These are phyloP conservation scores for Penicillium sp. DNA, from an alignment of 2,329 filamentous ascomycete species.

Conservation along the genomic window DNA sequence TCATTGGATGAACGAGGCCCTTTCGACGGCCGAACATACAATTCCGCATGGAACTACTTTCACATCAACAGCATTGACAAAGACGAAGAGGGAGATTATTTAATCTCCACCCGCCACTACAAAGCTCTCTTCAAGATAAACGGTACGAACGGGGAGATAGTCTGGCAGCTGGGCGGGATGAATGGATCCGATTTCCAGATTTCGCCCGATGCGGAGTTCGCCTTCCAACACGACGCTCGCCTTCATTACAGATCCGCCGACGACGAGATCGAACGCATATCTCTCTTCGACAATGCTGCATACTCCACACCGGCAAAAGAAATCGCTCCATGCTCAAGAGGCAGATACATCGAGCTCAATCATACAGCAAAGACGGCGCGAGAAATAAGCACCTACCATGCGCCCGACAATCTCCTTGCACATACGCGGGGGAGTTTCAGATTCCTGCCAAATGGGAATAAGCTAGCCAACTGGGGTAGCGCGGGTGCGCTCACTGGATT, in stretches of 20 bases:
- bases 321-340: neutral
- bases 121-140: slow-evolving; percentile 1
- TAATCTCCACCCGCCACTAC: neutral
- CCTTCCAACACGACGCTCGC: slow-evolving; percentile 1
- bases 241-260: neutral
- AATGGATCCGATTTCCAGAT: neutral
- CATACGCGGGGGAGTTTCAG: slow-evolving; percentile 2
- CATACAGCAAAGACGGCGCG: neutral
- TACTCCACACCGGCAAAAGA: neutral
- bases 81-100: neutral
- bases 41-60: neutral
- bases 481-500: slow-evolving; percentile 5
- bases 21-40: neutral
- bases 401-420: slow-evolving; percentile 1
- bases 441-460: slow-evolving; percentile 7
- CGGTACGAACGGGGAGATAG: neutral
- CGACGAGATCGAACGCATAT: neutral
- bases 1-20: neutral
- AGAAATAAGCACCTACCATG: neutral
- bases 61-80: slow-evolving; percentile 1
- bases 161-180: neutral
- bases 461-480: slow-evolving; percentile 1
- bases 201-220: neutral
- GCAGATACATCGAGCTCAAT: slow-evolving; percentile 3
- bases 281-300: neutral